Conservation (phyloP, 1,284 basidiomycete genomes). For the Ganoderma lucidum region DNA sequence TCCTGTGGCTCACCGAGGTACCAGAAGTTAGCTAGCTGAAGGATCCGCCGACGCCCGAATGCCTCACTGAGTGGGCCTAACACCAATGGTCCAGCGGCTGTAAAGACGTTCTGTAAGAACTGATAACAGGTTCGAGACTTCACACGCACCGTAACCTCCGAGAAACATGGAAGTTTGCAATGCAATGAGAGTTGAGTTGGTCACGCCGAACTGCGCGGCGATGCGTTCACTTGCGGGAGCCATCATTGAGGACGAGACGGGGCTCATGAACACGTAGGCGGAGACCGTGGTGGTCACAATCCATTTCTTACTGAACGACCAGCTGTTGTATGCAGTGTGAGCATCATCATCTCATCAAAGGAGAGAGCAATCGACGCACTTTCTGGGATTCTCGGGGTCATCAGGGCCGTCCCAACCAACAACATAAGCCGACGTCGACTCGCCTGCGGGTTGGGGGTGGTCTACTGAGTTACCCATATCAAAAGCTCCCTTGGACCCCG, state of each 20-base stretch:
- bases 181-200: constrained; percentile 56
- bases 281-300: constrained; percentile 68
- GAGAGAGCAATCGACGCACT: constrained; percentile 34
- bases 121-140: background rate
- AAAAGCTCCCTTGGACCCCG: background rate
- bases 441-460: background rate
- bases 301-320: constrained; percentile 68
- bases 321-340: constrained; percentile 47
- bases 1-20: constrained; percentile 54
- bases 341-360: background rate
- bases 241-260: constrained; percentile 74
- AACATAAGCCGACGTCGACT: constrained; percentile 17
- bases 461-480: background rate
- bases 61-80: constrained; percentile 67
- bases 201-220: constrained; percentile 63
- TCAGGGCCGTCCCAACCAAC: constrained; percentile 48
- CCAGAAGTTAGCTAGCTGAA: constrained; percentile 62
- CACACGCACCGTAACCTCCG: constrained; percentile 61
- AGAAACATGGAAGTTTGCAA: constrained; percentile 75
- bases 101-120: background rate
- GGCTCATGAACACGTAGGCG: constrained; percentile 70
- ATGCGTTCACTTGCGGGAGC: constrained; percentile 67
- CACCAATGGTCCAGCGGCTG: constrained; percentile 61
- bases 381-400: constrained; percentile 45
- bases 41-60: constrained; percentile 47